Conservation (phyloP, 352 stramenopile species). For the Pilasporangium apinafurcum region DNA sequence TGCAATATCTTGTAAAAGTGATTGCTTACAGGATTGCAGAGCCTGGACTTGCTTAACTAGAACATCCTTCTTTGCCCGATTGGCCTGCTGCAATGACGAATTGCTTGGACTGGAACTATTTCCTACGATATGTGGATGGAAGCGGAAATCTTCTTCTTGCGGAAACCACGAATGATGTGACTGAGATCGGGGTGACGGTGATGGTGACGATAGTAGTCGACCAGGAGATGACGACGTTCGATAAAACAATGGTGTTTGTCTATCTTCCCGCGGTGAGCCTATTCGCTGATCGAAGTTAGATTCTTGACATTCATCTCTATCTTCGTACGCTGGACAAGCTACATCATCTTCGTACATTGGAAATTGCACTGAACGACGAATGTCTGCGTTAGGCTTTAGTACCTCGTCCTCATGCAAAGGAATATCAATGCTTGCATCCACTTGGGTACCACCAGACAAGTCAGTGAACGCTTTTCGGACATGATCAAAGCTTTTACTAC, state of each 20-base stretch:
- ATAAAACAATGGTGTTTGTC: not conserved
- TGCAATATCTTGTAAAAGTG: constrained; percentile 46
- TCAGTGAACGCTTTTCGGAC: constrained; percentile 15
- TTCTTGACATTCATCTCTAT: constrained; percentile 6
- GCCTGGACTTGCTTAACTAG: constrained; percentile 47
- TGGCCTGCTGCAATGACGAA: not conserved
- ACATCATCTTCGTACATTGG: constrained; percentile 55
- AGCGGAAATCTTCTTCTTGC: constrained; percentile 18
- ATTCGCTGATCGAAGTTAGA: not conserved
- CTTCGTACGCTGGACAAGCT: constrained; percentile 55
- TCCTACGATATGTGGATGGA: too few relatives aligned
- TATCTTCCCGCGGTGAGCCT: too few relatives aligned
- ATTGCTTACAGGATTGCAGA: constrained; percentile 63
- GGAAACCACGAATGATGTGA: constrained; percentile 13
- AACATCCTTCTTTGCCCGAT: constrained; percentile 31
- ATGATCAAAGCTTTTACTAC: constrained; percentile 17
- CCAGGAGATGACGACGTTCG: constrained; percentile 6
- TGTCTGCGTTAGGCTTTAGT: constrained; percentile 10
- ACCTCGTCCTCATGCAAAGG: constrained; percentile 12
- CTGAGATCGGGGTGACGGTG: constrained; percentile 9
- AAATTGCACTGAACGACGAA: constrained; percentile 13
- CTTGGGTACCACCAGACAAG: constrained; percentile 1
- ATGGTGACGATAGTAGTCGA: constrained; percentile 9
- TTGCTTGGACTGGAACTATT: constrained; percentile 4
- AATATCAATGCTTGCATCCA: not conserved